Evolutionary conservation across 768 basidiomycete species (phyloP).

Genomic region (Naganishia onofrii): DNA sequence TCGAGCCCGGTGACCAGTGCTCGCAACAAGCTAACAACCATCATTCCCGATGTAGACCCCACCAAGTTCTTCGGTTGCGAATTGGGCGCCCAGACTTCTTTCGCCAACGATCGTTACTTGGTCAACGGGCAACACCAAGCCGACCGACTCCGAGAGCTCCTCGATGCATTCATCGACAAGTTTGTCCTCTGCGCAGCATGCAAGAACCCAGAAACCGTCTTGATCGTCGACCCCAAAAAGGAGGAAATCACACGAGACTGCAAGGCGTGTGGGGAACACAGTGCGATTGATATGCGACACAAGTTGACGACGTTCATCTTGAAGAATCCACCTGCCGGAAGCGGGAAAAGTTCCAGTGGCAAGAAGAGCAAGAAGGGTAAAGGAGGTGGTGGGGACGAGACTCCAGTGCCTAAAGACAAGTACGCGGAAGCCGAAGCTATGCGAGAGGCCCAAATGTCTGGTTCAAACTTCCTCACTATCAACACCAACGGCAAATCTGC

Average conservation of each 20-base stretch:
- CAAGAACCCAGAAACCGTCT: slow-evolving; percentile 99
- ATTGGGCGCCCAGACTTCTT: slow-evolving; percentile 93
- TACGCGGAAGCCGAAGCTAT: slow-evolving; percentile 42
- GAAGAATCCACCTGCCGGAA: slow-evolving; percentile 94
- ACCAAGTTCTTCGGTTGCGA: slow-evolving; percentile 99
- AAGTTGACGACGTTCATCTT: slow-evolving; percentile 93
- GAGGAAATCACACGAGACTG: slow-evolving; percentile 94
- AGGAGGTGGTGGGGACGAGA: slow-evolving; percentile 54
- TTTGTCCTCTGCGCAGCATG: slow-evolving; percentile 95
- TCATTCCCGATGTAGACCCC: slow-evolving; percentile 60
- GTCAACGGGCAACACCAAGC: slow-evolving; percentile 97
- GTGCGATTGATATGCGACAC: slow-evolving; percentile 90
- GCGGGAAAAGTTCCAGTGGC: slow-evolving; percentile 50
- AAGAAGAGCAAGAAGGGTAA: slow-evolving; percentile 58
- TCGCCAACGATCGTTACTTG: slow-evolving; percentile 95
- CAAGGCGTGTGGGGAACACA: slow-evolving; percentile 95
- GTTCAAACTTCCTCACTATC: slow-evolving; percentile 44
- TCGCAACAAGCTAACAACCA: neutral
- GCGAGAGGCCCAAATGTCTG: slow-evolving; percentile 36
- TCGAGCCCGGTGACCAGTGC: neutral
- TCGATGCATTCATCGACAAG: slow-evolving; percentile 96
- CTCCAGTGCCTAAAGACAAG: slow-evolving; percentile 56
- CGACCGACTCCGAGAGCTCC: slow-evolving; percentile 83
- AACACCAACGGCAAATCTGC: slow-evolving; percentile 55
- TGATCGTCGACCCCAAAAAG: slow-evolving; percentile 73